Percentiles rank a stretch among this genome's conserved stretches.
phyloP scores from a whole-genome alignment of 2,329 filamentous ascomycete genomes.

The Alternaria panax region DNA sequence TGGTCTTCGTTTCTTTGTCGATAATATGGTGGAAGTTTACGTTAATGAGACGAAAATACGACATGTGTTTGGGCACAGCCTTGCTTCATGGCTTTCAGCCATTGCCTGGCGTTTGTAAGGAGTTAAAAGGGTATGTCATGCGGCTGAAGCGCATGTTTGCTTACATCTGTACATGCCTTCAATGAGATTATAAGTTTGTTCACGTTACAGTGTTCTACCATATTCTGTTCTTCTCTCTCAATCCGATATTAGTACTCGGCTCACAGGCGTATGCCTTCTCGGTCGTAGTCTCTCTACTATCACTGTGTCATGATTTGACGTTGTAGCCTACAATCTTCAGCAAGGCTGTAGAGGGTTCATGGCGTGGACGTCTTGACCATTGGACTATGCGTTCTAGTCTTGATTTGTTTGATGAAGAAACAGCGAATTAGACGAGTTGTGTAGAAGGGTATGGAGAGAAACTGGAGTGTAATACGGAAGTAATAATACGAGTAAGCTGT shows the following conservation, averaged over 20 bases:
- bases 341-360: not conserved
- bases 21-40: constrained; percentile 24
- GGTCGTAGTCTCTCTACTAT: not conserved
- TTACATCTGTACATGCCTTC: not conserved
- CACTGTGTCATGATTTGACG: not conserved
- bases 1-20: constrained; percentile 27
- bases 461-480: not conserved
- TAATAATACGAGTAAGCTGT: not conserved
- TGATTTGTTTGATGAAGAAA: not conserved
- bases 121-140: not conserved
- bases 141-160: not conserved
- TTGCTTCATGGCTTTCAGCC: constrained; percentile 4
- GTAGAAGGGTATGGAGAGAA: not conserved
- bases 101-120: not conserved
- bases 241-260: not conserved
- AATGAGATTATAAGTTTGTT: not conserved
- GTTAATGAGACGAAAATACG: constrained; percentile 1
- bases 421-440: not conserved
- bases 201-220: too few relatives aligned
- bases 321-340: too few relatives aligned
- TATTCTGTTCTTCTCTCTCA: not conserved
- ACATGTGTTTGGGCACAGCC: constrained; percentile 8
- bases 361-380: not conserved
- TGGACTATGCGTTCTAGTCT: not conserved
- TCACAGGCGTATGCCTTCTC: not conserved